Conservation (phyloP, 2,329 filamentous ascomycete species). For the Ascochyta rabiei region DNA sequence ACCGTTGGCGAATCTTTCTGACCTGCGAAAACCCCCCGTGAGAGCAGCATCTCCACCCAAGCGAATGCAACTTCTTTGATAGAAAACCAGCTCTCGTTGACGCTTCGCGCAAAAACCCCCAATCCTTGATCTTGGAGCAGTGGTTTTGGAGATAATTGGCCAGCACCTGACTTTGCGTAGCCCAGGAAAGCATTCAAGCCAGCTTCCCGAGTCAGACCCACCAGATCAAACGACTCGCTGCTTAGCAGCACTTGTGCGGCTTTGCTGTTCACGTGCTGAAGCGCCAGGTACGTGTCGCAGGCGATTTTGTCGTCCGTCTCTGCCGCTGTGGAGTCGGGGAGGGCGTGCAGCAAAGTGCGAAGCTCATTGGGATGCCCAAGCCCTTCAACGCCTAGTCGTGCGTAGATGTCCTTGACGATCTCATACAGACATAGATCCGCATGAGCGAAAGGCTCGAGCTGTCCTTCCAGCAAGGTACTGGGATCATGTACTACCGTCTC, state of each 20-base stretch:
- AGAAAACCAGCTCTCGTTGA: constrained; percentile 57
- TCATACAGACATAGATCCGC: constrained; percentile 65
- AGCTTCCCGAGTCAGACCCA: constrained; percentile 56
- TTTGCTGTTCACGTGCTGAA: constrained; percentile 46
- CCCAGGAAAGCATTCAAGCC: constrained; percentile 63
- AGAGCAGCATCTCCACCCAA: constrained; percentile 61
- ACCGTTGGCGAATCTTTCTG: constrained; percentile 10
- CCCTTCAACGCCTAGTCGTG: constrained; percentile 56
- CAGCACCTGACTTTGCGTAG: constrained; percentile 56
- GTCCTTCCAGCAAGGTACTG: constrained; percentile 61
- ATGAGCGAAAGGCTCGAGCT: constrained; percentile 58
- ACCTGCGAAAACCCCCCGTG: constrained; percentile 44
- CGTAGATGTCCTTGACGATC: constrained; percentile 59
- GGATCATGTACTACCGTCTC: constrained; percentile 59
- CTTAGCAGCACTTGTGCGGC: constrained; percentile 56
- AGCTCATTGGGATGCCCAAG: constrained; percentile 52
- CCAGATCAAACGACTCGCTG: constrained; percentile 57
- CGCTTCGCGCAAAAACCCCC: constrained; percentile 47
- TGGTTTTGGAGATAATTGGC: constrained; percentile 49
- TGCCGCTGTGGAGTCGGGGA: constrained; percentile 14
- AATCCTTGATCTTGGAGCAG: constrained; percentile 50
- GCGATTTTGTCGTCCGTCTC: constrained; percentile 43
- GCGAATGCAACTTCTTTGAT: constrained; percentile 59
- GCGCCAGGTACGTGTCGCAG: constrained; percentile 50
- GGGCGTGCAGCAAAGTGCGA: constrained; percentile 33